Evolutionary conservation across 1,139 yeast species (phyloP).

Genomic region (Hyphopichia wangnamkhiaoensis): DNA sequence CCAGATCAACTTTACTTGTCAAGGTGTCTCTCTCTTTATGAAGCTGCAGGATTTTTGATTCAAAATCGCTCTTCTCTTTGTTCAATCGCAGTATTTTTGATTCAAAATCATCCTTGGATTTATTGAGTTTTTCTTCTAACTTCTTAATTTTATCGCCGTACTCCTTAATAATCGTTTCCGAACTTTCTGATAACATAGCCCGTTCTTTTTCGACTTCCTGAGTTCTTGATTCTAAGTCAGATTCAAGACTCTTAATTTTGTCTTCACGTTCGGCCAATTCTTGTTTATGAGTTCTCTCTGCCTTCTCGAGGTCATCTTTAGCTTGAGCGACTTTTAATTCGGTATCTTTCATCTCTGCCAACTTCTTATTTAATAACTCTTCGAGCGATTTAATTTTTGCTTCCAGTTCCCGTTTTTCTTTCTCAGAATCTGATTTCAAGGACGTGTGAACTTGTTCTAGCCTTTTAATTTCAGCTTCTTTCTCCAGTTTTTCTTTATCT

Average conservation of each 20-base stretch:
- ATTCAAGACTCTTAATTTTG: conserved; percentile 12
- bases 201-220: conserved; percentile 54
- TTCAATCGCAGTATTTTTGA: conserved; percentile 8
- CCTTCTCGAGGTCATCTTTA: conserved; percentile 6
- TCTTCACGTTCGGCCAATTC: conserved; percentile 10
- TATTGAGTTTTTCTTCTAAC: conserved; percentile 19
- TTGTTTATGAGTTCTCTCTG: conserved; percentile 9
- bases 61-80: conserved; percentile 6
- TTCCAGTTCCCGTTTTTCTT: background rate
- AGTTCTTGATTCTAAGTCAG: conserved; percentile 29
- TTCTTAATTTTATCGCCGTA: conserved; percentile 47
- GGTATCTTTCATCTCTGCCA: background rate
- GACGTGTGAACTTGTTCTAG: background rate
- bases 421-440: background rate
- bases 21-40: no score
- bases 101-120: conserved; percentile 13
- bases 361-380: background rate
- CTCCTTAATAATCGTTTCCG: conserved; percentile 50
- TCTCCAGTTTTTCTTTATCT: background rate
- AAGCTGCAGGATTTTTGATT: no score
- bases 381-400: background rate
- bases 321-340: background rate
- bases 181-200: conserved; percentile 44
- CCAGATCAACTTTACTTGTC: no score
- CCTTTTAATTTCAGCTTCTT: background rate